phyloP scores from a whole-genome alignment of 345 rosid species.

The Cardamine occulta region DNA sequence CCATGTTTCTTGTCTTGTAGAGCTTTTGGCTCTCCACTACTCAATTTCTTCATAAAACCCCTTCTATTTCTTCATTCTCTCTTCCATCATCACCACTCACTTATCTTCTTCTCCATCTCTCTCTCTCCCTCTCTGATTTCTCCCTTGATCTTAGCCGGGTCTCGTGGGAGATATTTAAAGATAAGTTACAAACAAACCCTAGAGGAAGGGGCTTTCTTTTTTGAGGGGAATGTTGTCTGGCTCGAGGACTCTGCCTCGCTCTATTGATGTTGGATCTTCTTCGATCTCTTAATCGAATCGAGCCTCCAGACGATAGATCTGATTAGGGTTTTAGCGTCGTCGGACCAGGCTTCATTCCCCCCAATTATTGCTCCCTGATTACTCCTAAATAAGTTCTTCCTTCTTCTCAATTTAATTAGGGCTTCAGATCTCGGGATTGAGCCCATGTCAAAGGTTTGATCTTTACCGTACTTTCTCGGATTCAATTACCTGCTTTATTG shows the following conservation, averaged over 20 bases:
- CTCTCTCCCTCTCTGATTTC: slow-evolving; percentile 37
- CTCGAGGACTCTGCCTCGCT: slow-evolving; percentile 69
- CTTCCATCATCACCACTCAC: slow-evolving; percentile 45
- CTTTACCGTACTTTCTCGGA: slow-evolving; percentile 12
- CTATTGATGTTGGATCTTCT: slow-evolving; percentile 35
- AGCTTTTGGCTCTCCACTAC: slow-evolving; percentile 46
- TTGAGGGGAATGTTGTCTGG: slow-evolving; percentile 99
- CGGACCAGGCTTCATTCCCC: slow-evolving; percentile 99
- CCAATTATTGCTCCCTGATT: slow-evolving; percentile 64
- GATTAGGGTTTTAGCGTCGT: slow-evolving; percentile 55
- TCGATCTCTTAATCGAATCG: slow-evolving; percentile 18
- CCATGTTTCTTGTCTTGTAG: slow-evolving; percentile 47
- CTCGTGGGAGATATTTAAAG: slow-evolving; percentile 45
- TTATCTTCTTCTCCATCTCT: slow-evolving; percentile 39
- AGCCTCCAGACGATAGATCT: slow-evolving; percentile 33
- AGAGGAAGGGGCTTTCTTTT: slow-evolving; percentile 49
- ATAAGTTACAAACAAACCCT: slow-evolving; percentile 29
- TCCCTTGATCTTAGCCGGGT: slow-evolving; percentile 71
- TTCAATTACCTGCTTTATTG: neutral
- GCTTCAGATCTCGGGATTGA: slow-evolving; percentile 26
- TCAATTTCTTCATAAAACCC: slow-evolving; percentile 40
- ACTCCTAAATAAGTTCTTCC: neutral
- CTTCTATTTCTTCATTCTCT: slow-evolving; percentile 38
- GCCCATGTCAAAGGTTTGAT: slow-evolving; percentile 46
- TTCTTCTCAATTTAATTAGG: slow-evolving; percentile 17